Evolutionary conservation across 805 yeast species (phyloP).

Genomic region (Starmerella davenportii): DNA sequence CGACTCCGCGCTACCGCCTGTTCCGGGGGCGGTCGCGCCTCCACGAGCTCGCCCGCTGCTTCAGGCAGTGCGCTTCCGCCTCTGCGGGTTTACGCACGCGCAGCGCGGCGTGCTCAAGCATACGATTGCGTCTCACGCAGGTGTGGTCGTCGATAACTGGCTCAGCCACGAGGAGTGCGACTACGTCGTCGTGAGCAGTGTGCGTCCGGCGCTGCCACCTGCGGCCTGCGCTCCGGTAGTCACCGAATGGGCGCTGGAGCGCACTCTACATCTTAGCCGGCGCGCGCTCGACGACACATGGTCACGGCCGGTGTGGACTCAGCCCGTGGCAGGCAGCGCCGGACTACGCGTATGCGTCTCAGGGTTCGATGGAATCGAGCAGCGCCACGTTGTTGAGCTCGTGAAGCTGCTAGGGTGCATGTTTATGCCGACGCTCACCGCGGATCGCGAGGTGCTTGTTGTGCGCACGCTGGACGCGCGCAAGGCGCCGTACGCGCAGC

Average conservation of each 20-base stretch:
- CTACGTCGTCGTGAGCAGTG: conserved; percentile 18
- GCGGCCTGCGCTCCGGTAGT: conserved; percentile 23
- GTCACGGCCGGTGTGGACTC: conserved; percentile 29
- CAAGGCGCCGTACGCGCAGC: conserved; percentile 21
- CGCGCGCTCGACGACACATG: conserved; percentile 36
- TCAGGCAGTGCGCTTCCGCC: conserved; percentile 26
- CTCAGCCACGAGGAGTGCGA: conserved; percentile 6
- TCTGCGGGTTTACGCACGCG: conserved; percentile 27
- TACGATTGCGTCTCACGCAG: conserved; percentile 33
- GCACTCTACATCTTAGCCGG: conserved; percentile 42
- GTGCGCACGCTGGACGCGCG: conserved; percentile 16
- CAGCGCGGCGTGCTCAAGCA: conserved; percentile 26
- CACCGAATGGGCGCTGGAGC: conserved; percentile 70
- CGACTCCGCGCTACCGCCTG: not conserved
- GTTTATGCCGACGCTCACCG: conserved; percentile 32
- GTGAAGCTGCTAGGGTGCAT: conserved; percentile 36
- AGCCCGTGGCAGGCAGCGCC: conserved; percentile 19
- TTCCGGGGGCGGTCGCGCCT: too few species aligned
- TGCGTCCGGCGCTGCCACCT: conserved; percentile 15
- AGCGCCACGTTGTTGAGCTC: conserved; percentile 50
- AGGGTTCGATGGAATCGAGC: conserved; percentile 65
- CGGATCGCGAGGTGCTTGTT: conserved; percentile 38
- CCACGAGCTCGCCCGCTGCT: conserved; percentile 25
- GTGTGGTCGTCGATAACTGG: conserved; percentile 19
- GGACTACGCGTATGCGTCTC: conserved; percentile 34